phyloP scores from a whole-genome alignment of 164 flowering plant species.

The Malania oleifera region DNA sequence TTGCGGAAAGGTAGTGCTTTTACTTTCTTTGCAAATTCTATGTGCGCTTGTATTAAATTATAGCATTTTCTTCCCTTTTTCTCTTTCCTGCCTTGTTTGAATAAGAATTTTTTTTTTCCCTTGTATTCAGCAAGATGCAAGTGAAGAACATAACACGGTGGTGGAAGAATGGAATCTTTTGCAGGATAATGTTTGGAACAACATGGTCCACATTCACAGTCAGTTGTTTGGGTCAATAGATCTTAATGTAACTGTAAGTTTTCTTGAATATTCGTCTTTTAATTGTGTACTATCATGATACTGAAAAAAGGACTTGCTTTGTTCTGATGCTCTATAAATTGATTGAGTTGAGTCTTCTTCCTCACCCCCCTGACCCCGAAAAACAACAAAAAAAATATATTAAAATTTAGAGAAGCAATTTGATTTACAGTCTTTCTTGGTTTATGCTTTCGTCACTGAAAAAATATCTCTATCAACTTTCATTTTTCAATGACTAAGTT shows the following conservation, averaged over 20 bases:
- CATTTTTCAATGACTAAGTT: too few relatives aligned
- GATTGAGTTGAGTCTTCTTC: too few relatives aligned
- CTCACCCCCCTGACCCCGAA: too few relatives aligned
- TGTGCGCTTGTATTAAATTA: not conserved
- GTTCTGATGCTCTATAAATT: too few relatives aligned
- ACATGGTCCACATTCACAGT: constrained; percentile 49
- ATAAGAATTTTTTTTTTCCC: not conserved
- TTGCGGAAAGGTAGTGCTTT: constrained; percentile 29
- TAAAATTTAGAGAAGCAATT: too few relatives aligned
- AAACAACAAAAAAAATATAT: too few relatives aligned
- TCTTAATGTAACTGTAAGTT: constrained; percentile 48
- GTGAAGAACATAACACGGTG: constrained; percentile 29
- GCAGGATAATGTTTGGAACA: constrained; percentile 43
- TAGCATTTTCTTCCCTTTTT: not conserved
- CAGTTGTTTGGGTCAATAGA: constrained; percentile 65
- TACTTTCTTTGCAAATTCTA: not conserved
- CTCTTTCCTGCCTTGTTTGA: not conserved
- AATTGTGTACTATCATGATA: too few relatives aligned
- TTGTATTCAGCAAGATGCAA: constrained; percentile 26
- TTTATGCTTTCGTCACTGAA: too few relatives aligned
- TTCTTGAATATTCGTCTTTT: not conserved
- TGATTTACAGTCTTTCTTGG: too few relatives aligned
- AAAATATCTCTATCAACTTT: too few relatives aligned
- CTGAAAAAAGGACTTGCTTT: too few relatives aligned
- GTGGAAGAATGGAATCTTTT: constrained; percentile 56